These are phyloP conservation scores for Ceratocystis albifundus DNA, from an alignment of 2,329 filamentous ascomycete species.

Conservation along the genomic window DNA sequence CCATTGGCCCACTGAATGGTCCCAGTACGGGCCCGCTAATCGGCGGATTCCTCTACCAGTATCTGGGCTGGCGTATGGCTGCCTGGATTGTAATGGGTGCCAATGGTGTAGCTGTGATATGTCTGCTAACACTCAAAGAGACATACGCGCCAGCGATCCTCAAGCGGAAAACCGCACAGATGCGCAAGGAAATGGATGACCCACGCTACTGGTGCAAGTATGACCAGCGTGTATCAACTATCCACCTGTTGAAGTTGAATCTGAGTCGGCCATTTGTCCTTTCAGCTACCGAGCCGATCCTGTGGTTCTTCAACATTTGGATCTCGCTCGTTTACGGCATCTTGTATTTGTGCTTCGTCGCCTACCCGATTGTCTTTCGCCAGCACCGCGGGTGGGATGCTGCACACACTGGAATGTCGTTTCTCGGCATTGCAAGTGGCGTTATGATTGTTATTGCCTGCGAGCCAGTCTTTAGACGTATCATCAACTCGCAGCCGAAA, in stretches of 20 bases:
- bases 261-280: constrained; percentile 67
- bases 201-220: constrained; percentile 68
- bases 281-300: constrained; percentile 68
- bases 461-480: constrained; percentile 60
- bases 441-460: constrained; percentile 48
- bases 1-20: constrained; percentile 74
- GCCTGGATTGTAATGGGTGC: constrained; percentile 72
- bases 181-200: constrained; percentile 58
- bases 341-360: constrained; percentile 80
- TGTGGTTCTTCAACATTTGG: constrained; percentile 58
- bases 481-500: constrained; percentile 65
- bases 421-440: constrained; percentile 57
- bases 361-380: constrained; percentile 75
- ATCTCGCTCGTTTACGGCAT: constrained; percentile 79
- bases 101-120: constrained; percentile 47
- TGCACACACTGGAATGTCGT: constrained; percentile 63
- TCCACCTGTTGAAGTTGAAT: constrained; percentile 59
- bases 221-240: constrained; percentile 56
- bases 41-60: constrained; percentile 60
- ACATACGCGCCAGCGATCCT: constrained; percentile 66
- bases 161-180: constrained; percentile 50
- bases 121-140: constrained; percentile 54
- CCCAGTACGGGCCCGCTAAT: constrained; percentile 39
- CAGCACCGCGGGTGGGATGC: constrained; percentile 64
- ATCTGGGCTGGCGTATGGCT: constrained; percentile 78